These are phyloP conservation scores for Brettanomyces nanus DNA, from an alignment of 805 yeast species.

Conservation along the genomic window DNA sequence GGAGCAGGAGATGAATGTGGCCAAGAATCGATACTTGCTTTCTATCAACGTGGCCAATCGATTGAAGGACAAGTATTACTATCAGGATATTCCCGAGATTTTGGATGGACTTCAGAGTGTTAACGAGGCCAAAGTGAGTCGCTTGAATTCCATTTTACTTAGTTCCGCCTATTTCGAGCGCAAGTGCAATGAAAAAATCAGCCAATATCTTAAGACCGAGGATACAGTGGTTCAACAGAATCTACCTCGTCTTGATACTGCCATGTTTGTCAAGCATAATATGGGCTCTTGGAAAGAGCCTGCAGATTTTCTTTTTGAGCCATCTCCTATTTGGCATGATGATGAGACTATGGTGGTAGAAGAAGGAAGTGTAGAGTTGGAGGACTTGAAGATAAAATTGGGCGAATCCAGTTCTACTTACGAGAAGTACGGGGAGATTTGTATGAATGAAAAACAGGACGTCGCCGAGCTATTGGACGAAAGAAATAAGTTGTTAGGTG, in stretches of 20 bases:
- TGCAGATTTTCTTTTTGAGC: slow-evolving; percentile 72
- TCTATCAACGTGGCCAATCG: slow-evolving; percentile 81
- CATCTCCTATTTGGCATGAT: slow-evolving; percentile 95
- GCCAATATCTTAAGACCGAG: slow-evolving; percentile 38
- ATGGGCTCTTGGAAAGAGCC: slow-evolving; percentile 75
- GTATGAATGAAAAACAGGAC: slow-evolving; percentile 42
- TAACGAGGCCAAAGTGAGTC: slow-evolving; percentile 67
- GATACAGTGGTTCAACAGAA: slow-evolving; percentile 59
- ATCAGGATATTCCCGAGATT: slow-evolving; percentile 88
- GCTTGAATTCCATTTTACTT: slow-evolving; percentile 61
- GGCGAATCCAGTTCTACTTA: slow-evolving; percentile 32
- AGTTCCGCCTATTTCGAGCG: slow-evolving; percentile 56
- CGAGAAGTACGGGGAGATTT: slow-evolving; percentile 30
- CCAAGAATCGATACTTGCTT: slow-evolving; percentile 79
- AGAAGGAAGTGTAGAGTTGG: slow-evolving; percentile 42
- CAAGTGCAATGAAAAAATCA: slow-evolving; percentile 34
- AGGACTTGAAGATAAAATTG: slow-evolving; percentile 45
- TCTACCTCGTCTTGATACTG: slow-evolving; percentile 64
- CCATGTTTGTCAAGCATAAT: slow-evolving; percentile 92
- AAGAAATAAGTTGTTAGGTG: slow-evolving; percentile 27
- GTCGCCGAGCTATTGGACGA: slow-evolving; percentile 32
- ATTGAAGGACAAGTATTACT: slow-evolving; percentile 83
- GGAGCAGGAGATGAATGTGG: slow-evolving; percentile 73
- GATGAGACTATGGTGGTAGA: slow-evolving; percentile 66
- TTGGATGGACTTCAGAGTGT: slow-evolving; percentile 79